A percentile compares a stretch with the other conserved stretches of the same genome.
These are phyloP conservation scores for Rhodotorula kratochvilovae DNA, from an alignment of 768 basidiomycete genomes.

Conservation along the genomic window DNA sequence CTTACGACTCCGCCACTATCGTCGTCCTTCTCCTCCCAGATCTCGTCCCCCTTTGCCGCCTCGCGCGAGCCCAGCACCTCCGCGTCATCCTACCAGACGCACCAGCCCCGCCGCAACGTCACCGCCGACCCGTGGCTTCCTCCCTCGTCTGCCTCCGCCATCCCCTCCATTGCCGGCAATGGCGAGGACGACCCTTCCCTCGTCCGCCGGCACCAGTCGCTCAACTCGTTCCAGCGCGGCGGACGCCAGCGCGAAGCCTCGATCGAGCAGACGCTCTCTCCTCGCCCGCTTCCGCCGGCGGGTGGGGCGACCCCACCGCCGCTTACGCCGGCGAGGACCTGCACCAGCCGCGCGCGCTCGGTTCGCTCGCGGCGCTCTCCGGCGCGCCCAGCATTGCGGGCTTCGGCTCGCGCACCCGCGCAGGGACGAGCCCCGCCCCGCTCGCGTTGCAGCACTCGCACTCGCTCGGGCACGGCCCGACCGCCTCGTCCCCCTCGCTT, in stretches of 20 bases:
- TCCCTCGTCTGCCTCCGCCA: background rate
- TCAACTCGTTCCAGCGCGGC: constrained; percentile 11
- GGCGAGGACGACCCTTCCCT: constrained; percentile 14
- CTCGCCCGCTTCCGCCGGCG: constrained; percentile 6
- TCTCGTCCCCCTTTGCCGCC: constrained; percentile 22
- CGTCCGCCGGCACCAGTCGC: constrained; percentile 28
- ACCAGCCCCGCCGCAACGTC: background rate
- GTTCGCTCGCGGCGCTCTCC: background rate
- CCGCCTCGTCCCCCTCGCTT: background rate
- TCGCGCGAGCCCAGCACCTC: background rate
- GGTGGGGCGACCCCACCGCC: background rate
- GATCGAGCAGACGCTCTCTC: constrained; percentile 24
- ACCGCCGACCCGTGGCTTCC: constrained; percentile 30
- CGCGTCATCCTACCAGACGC: background rate
- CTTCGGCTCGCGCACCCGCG: constrained; percentile 15
- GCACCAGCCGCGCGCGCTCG: background rate
- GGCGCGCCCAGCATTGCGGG: constrained; percentile 14
- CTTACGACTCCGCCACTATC: constrained; percentile 23
- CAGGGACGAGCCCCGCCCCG: constrained; percentile 25
- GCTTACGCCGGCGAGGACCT: background rate
- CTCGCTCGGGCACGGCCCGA: constrained; percentile 2
- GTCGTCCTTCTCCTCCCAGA: constrained; percentile 22
- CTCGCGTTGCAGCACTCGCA: constrained; percentile 33
- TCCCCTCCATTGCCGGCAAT: background rate
- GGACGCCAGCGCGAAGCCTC: constrained; percentile 6